Evolutionary conservation across 2,329 filamentous ascomycete genomes (phyloP).

Genomic region (Epichloe scottii): DNA sequence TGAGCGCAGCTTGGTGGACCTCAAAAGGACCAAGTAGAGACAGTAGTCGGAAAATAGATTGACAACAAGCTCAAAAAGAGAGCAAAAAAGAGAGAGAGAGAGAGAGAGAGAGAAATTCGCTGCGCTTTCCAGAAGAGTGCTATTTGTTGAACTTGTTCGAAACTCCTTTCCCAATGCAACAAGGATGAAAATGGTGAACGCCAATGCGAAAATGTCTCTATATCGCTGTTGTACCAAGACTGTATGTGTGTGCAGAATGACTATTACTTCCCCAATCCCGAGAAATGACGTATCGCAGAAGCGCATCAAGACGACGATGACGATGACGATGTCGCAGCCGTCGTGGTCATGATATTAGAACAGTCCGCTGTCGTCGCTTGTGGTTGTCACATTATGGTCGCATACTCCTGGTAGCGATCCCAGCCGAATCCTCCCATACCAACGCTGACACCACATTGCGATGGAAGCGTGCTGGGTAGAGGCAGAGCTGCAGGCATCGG

Average conservation of each 20-base stretch:
- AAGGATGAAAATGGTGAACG: conserved; percentile 18
- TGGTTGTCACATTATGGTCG: conserved; percentile 75
- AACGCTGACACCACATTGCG: conserved; percentile 66
- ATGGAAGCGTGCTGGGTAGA: conserved; percentile 74
- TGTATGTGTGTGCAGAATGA: conserved; percentile 8
- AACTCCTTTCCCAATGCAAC: conserved; percentile 31
- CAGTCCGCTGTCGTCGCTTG: conserved; percentile 32
- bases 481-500: conserved; percentile 60
- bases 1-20: not conserved
- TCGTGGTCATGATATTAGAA: conserved; percentile 34
- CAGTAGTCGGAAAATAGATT: no score
- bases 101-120: conserved; percentile 17
- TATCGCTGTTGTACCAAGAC: conserved; percentile 23
- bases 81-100: conserved; percentile 16
- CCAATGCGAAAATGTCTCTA: conserved; percentile 24
- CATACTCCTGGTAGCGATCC: conserved; percentile 76
- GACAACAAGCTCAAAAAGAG: conserved; percentile 8
- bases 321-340: not conserved
- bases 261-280: not conserved
- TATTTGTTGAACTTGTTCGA: conserved; percentile 24
- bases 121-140: conserved; percentile 18
- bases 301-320: conserved; percentile 19
- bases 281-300: not conserved
- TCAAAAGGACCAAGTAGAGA: not conserved
- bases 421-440: conserved; percentile 67